phyloP scores from a whole-genome alignment of 1,284 basidiomycete species.

The Microbotryum saponariae region DNA sequence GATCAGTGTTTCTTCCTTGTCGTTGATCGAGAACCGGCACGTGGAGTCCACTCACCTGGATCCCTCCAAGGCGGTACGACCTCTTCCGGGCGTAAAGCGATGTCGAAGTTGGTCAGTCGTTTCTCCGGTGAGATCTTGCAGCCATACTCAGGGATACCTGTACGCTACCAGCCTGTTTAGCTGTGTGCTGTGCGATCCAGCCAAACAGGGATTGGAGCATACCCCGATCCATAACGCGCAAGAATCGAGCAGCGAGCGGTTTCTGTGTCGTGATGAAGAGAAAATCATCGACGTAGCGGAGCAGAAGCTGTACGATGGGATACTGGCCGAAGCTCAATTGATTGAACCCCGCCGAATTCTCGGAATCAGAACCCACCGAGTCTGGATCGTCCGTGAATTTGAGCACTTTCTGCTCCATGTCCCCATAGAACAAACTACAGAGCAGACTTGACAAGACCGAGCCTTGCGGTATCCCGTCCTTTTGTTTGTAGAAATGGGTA shows the following conservation, averaged over 20 bases:
- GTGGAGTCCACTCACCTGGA: neutral
- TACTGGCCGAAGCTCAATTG: neutral
- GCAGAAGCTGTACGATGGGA: conserved; percentile 52
- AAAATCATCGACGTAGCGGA: conserved; percentile 91
- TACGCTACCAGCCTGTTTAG: too few relatives aligned
- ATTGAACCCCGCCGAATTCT: neutral
- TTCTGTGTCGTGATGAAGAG: conserved; percentile 71
- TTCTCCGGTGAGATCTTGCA: conserved; percentile 83
- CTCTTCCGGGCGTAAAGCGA: conserved; percentile 41
- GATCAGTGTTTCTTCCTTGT: too few relatives aligned
- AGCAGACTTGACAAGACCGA: conserved; percentile 80
- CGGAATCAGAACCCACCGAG: conserved; percentile 49
- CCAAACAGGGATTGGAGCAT: conserved; percentile 5
- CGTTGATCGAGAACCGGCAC: too few relatives aligned
- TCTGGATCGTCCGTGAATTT: conserved; percentile 53
- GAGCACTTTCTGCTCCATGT: conserved; percentile 66
- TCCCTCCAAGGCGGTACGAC: conserved; percentile 19
- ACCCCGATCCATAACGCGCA: conserved; percentile 72
- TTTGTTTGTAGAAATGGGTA: conserved; percentile 68
- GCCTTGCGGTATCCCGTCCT: conserved; percentile 89
- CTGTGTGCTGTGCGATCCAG: neutral
- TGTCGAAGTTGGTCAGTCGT: conserved; percentile 77
- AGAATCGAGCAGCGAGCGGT: conserved; percentile 59
- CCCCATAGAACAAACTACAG: conserved; percentile 89
- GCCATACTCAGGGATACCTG: conserved; percentile 85